Evolutionary conservation across 768 basidiomycete species (phyloP), one percentile per base, ranked within the genome.

Genomic region (Erythrobasidium yunnanense): DNA sequence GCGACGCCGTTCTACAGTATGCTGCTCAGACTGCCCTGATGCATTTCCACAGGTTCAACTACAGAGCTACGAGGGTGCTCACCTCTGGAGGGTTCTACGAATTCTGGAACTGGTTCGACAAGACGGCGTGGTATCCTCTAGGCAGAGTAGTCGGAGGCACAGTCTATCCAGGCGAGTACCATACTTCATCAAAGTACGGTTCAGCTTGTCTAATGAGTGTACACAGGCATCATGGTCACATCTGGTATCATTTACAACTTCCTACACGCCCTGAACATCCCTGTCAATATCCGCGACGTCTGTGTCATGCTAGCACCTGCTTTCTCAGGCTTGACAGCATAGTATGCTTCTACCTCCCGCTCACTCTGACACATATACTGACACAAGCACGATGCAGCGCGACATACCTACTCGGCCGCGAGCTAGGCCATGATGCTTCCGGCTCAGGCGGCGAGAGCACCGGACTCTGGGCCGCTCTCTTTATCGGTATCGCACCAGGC

Each of bases 41-140:
- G 42, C 8, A 20, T 25, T 33, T 35, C 23, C 50, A 93, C 70
- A 97, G 95, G 95, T 97, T 99, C 78, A 97, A 99, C 78, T 97
- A 87, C 78, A 91, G 95, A 29, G 95, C 93, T 47, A 95, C 93
- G 2, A 84, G 81, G 73, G 86, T 99, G 15, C 80, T 99, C 49
- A 88, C 91, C 27, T 83, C 87, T 11, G 81, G 96, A 72, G 95
- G 95, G 18, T 97, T 99, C 79, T 92, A 96, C 80, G 93, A 88
- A 84, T 97, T 99, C 79, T 99, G 95, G 95, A 99, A 99, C 75
- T 99, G 95, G 95, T 99, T 99, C 75, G 95, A 99, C 77, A 92
- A 91, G 22, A 93, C 92, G 3, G 60, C 60, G 92, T 99, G 95
- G 95, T 97, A 99, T 73, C 95, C 95, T 11, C 84, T 99, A 0